A percentile compares a stretch with the other conserved stretches of the same genome.
These are phyloP conservation scores for Pythium brassicae DNA, from an alignment of 352 stramenopile genomes.

Conservation along the genomic window DNA sequence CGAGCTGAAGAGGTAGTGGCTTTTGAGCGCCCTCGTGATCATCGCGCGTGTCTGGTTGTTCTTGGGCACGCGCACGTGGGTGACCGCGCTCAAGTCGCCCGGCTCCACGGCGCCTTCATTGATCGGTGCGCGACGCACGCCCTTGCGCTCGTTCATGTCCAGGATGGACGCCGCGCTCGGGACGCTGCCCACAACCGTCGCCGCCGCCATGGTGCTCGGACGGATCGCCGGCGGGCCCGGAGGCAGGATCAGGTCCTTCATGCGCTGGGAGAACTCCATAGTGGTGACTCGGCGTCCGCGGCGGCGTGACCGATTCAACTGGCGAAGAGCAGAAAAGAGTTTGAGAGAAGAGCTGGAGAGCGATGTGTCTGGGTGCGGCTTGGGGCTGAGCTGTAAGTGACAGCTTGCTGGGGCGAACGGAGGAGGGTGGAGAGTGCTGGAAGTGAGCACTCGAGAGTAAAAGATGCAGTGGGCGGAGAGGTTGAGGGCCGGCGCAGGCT, in stretches of 20 bases:
- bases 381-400: background rate
- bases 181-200: conserved; percentile 21
- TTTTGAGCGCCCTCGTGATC: conserved; percentile 78
- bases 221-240: conserved; percentile 46
- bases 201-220: conserved; percentile 29
- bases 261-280: conserved; percentile 76
- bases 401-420: background rate
- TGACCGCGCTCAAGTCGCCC: conserved; percentile 37
- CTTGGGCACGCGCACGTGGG: conserved; percentile 63
- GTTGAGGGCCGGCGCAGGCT: background rate
- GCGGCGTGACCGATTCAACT: background rate
- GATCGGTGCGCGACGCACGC: conserved; percentile 68
- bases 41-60: conserved; percentile 66
- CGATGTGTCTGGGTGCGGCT: background rate
- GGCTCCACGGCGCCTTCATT: conserved; percentile 75
- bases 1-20: conserved; percentile 79
- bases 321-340: background rate
- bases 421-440: background rate
- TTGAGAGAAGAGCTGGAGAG: background rate
- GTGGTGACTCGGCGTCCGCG: background rate
- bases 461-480: conserved; percentile 5
- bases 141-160: conserved; percentile 52
- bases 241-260: conserved; percentile 66
- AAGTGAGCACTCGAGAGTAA: conserved; percentile 10
- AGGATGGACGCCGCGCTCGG: conserved; percentile 29